Conservation (phyloP, 352 stramenopile species). For the Pythium brachiatum region DNA sequence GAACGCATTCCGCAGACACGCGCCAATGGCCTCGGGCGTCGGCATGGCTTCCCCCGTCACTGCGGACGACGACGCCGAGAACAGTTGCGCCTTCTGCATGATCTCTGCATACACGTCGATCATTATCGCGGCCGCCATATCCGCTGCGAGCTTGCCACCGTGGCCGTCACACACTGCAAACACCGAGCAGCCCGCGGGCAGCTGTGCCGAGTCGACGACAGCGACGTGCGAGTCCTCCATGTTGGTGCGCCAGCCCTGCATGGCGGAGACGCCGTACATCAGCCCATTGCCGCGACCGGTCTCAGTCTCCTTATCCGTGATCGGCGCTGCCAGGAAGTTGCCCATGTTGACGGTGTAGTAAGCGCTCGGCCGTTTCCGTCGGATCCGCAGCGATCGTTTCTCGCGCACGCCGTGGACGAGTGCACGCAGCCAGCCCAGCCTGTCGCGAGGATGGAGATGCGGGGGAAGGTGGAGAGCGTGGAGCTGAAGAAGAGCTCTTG, state of each 20-base stretch:
- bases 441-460: not conserved
- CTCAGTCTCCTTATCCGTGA: constrained; percentile 77
- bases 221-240: constrained; percentile 84
- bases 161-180: constrained; percentile 85
- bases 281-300: constrained; percentile 51
- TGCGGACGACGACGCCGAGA: constrained; percentile 13
- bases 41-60: constrained; percentile 29
- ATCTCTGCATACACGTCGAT: constrained; percentile 33
- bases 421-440: not conserved
- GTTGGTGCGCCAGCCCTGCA: constrained; percentile 81
- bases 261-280: constrained; percentile 59
- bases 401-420: not conserved
- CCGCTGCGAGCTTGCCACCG: constrained; percentile 54
- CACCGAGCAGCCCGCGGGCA: constrained; percentile 52
- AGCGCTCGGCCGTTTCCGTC: constrained; percentile 7
- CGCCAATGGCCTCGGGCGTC: constrained; percentile 55
- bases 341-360: constrained; percentile 47
- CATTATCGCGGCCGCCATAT: constrained; percentile 46
- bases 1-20: constrained; percentile 57
- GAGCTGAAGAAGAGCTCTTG: not conserved
- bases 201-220: constrained; percentile 36
- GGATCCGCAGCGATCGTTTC: constrained; percentile 4
- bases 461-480: not conserved
- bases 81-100: constrained; percentile 34
- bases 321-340: constrained; percentile 75